phyloP scores from a whole-genome alignment of 371 early-diverging fungal species.

The Mortierella sp. region DNA sequence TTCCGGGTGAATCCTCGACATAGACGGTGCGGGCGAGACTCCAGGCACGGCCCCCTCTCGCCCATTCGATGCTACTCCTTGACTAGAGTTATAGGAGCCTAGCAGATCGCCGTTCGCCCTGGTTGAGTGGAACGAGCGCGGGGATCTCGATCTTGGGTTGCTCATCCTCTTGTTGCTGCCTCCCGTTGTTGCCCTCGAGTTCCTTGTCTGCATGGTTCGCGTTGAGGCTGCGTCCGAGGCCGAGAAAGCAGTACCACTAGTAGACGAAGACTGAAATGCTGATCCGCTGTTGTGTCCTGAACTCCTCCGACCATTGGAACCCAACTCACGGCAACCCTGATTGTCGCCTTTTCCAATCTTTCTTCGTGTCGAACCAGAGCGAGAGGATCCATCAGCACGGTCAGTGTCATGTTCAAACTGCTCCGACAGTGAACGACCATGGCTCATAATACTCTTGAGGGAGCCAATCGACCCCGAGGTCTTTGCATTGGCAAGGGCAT shows the following conservation, averaged over 20 bases:
- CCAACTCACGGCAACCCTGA: slow-evolving; percentile 3
- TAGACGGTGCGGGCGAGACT: not conserved
- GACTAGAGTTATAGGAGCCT: not conserved
- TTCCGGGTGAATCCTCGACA: not conserved
- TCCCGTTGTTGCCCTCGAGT: not conserved
- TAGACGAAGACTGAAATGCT: not conserved
- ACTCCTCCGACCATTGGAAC: not conserved
- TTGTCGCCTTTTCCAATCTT: slow-evolving; percentile 1
- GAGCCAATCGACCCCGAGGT: slow-evolving; percentile 38
- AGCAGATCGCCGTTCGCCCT: not conserved
- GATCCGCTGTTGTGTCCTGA: not conserved
- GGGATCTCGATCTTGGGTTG: slow-evolving; percentile 24
- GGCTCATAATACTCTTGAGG: slow-evolving; percentile 47
- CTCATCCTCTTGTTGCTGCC: slow-evolving; percentile 8
- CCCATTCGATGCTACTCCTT: slow-evolving; percentile 21
- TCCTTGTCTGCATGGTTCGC: slow-evolving; percentile 20
- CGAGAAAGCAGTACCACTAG: not conserved
- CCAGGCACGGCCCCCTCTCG: slow-evolving; percentile 29
- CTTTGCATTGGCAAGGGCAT: slow-evolving; percentile 34
- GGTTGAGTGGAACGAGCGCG: not conserved
- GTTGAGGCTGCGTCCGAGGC: not conserved
- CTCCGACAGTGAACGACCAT: slow-evolving; percentile 27
- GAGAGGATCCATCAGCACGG: not conserved
- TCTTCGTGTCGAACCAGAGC: slow-evolving; percentile 14
- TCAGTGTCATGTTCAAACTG: not conserved